These are phyloP conservation scores for Dioscorea cayenensis DNA, from an alignment of 116 monocot genomes.

Conservation along the genomic window DNA sequence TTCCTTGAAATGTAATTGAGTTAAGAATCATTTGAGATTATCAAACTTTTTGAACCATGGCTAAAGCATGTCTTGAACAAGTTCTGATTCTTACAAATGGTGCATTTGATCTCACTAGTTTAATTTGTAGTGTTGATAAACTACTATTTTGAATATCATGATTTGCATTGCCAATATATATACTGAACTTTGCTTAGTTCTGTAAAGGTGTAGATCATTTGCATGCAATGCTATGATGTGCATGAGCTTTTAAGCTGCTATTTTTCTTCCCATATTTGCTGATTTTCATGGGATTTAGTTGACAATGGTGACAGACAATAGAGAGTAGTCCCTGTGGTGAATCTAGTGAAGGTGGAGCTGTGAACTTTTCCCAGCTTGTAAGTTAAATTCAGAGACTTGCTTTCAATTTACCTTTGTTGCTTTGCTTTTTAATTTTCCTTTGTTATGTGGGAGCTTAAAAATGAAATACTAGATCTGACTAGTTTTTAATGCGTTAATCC, in stretches of 20 bases:
- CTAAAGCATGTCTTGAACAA: no score
- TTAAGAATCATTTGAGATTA: no score
- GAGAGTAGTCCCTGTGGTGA: constrained; percentile 88
- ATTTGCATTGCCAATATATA: background rate
- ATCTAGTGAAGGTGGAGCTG: constrained; percentile 64
- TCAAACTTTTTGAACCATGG: no score
- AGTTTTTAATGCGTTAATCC: background rate
- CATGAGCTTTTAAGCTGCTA: background rate
- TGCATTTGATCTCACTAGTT: no score
- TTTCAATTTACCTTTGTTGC: constrained; percentile 6
- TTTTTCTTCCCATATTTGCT: background rate
- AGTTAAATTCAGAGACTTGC: constrained; percentile 11
- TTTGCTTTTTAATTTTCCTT: background rate
- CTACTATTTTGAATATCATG: background rate
- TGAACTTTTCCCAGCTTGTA: constrained; percentile 88
- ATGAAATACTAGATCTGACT: background rate
- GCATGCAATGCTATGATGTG: background rate
- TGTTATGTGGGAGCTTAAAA: no score
- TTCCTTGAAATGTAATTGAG: no score
- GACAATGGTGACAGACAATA: constrained; percentile 50
- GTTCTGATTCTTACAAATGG: no score
- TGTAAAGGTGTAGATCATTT: background rate
- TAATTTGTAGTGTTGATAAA: no score
- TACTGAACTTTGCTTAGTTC: background rate
- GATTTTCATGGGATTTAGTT: background rate